A percentile compares a stretch with the other conserved stretches of the same genome.
These are phyloP conservation scores for Aureobasidium sp. DNA, from an alignment of 2,329 filamentous ascomycete genomes.

Conservation along the genomic window DNA sequence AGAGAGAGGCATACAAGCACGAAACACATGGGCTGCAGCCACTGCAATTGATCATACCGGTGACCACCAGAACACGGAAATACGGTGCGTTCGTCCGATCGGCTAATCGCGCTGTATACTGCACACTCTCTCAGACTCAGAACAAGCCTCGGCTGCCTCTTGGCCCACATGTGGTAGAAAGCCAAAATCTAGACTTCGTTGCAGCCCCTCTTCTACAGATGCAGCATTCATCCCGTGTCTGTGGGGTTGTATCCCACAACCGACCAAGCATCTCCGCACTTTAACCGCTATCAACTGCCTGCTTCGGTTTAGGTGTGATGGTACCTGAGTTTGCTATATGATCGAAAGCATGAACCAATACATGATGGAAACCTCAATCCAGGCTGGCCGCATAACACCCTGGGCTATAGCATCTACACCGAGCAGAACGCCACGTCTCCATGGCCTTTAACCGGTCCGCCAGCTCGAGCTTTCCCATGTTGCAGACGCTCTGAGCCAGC, in stretches of 20 bases:
- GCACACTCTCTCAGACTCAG: not conserved
- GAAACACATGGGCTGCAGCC: not conserved
- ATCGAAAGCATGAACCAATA: not conserved
- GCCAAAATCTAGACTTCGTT: not conserved
- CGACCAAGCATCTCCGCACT: not conserved
- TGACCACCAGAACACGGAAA: not conserved
- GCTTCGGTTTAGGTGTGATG: not conserved
- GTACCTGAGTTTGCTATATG: not conserved
- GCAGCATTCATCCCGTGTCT: not conserved
- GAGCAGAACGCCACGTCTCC: not conserved
- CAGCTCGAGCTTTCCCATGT: not conserved
- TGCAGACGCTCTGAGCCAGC: not conserved
- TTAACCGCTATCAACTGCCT: not conserved
- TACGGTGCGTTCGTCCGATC: not conserved
- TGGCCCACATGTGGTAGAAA: not conserved
- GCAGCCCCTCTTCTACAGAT: not conserved
- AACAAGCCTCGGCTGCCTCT: constrained; percentile 1
- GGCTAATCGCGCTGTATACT: not conserved
- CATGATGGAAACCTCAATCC: not conserved
- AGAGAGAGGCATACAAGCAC: not conserved
- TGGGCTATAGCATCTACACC: not conserved
- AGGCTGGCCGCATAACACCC: not conserved
- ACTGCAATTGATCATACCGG: not conserved
- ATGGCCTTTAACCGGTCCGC: not conserved
- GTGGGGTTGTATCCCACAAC: not conserved